These are phyloP conservation scores for Gastrodia elata DNA, from an alignment of 106 monocot species.

Conservation along the genomic window DNA sequence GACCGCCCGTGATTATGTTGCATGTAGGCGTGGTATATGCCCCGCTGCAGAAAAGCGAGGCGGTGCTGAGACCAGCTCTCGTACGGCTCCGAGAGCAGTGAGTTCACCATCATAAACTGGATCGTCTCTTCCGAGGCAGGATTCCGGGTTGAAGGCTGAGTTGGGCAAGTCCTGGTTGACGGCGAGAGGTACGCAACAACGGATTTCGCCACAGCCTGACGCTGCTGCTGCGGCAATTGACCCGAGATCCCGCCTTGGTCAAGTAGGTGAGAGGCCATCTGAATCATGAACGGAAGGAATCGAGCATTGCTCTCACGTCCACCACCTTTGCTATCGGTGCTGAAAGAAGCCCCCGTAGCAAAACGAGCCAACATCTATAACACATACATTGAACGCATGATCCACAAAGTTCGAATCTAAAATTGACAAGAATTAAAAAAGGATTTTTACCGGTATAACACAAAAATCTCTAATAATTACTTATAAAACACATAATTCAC, in stretches of 20 bases:
- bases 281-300: slow-evolving; percentile 88
- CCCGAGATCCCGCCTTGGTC: slow-evolving; percentile 76
- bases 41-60: slow-evolving; percentile 58
- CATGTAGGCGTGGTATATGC: slow-evolving; percentile 87
- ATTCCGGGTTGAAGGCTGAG: slow-evolving; percentile 18
- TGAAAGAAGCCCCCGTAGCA: slow-evolving; percentile 86
- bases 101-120: slow-evolving; percentile 99
- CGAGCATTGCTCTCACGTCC: slow-evolving; percentile 86
- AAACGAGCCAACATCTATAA: slow-evolving; percentile 89
- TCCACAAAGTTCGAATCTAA: too few species aligned
- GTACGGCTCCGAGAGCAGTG: slow-evolving; percentile 79
- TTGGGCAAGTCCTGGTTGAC: slow-evolving; percentile 13
- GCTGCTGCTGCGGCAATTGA: slow-evolving; percentile 46
- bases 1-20: slow-evolving; percentile 54
- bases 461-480: too few species aligned
- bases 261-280: slow-evolving; percentile 82
- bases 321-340: slow-evolving; percentile 75
- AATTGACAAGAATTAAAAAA: too few species aligned
- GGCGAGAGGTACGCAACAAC: slow-evolving; percentile 53
- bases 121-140: slow-evolving; percentile 65
- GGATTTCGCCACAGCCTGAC: slow-evolving; percentile 50
- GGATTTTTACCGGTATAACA: too few species aligned
- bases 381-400: neutral
- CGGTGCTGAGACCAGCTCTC: slow-evolving; percentile 74
- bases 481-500: too few species aligned